A percentile compares a stretch with the other conserved stretches of the same genome.
Evolutionary conservation across 495 filamentous ascomycete species (phyloP).

Genomic region (Tuber melanosporum): DNA sequence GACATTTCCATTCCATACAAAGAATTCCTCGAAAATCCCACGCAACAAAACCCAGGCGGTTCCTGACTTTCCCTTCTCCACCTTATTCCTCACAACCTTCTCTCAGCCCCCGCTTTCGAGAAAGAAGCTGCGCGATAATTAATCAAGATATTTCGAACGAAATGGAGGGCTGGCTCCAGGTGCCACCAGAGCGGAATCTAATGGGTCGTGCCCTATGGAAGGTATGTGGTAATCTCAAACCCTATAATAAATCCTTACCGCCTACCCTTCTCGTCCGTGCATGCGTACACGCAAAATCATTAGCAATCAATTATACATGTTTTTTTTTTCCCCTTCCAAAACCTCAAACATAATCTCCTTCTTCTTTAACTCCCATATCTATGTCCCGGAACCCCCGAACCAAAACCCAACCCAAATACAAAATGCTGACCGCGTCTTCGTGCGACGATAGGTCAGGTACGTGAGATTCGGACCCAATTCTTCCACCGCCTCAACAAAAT

Average conservation of each 20-base stretch:
- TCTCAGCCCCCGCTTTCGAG: background rate
- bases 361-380: background rate
- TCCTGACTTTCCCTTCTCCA: background rate
- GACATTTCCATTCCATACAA: constrained; percentile 1
- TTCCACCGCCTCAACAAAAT: constrained; percentile 17
- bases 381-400: background rate
- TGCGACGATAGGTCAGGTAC: constrained; percentile 34
- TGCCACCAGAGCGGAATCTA: constrained; percentile 39
- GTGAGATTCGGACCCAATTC: constrained; percentile 30
- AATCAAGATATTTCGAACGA: background rate
- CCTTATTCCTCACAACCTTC: background rate
- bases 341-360: background rate
- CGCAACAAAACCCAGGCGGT: constrained; percentile 1
- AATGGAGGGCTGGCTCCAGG: constrained; percentile 42
- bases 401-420: background rate
- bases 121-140: background rate
- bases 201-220: constrained; percentile 41
- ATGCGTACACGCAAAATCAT: background rate
- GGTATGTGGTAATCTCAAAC: constrained; percentile 23
- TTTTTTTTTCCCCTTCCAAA: background rate
- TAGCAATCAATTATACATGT: background rate
- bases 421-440: background rate
- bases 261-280: background rate
- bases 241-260: background rate
- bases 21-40: background rate